A percentile compares a stretch with the other conserved stretches of the same genome.
Evolutionary conservation across 2,329 filamentous ascomycete genomes (phyloP).

Genomic region (Chrysoporthe deuterocubensis): DNA sequence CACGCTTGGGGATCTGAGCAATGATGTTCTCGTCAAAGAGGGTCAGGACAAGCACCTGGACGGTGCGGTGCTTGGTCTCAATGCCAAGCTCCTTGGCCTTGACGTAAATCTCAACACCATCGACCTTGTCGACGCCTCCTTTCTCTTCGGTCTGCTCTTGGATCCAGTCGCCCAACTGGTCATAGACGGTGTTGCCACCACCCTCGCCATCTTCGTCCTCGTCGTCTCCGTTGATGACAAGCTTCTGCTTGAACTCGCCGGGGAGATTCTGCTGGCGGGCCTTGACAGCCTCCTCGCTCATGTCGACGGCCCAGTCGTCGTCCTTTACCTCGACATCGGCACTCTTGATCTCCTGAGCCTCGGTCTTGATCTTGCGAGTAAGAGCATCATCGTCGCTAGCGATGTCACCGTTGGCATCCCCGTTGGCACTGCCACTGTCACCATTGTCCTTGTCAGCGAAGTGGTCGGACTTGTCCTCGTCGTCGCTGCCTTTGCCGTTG

Average conservation of each 20-base stretch:
- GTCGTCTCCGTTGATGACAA: conserved; percentile 77
- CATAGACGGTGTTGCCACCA: conserved; percentile 77
- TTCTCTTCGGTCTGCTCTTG: conserved; percentile 71
- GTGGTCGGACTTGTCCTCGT: conserved; percentile 58
- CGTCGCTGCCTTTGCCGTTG: conserved; percentile 56
- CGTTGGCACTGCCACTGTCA: conserved; percentile 52
- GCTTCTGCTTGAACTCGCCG: conserved; percentile 90
- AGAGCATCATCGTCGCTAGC: conserved; percentile 80
- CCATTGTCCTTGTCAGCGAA: conserved; percentile 53
- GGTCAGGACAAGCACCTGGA: conserved; percentile 89
- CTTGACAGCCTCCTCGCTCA: conserved; percentile 92
- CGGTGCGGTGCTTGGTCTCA: conserved; percentile 90
- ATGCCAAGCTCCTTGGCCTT: conserved; percentile 97
- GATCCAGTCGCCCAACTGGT: conserved; percentile 93
- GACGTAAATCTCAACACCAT: conserved; percentile 89
- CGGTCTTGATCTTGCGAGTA: conserved; percentile 78
- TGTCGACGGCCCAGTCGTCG: conserved; percentile 94
- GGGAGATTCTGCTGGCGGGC: conserved; percentile 92
- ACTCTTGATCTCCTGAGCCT: conserved; percentile 52
- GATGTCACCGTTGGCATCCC: conserved; percentile 64
- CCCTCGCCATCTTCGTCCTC: conserved; percentile 82
- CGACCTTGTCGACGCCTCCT: conserved; percentile 76
- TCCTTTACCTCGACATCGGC: conserved; percentile 67
- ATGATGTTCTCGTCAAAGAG: conserved; percentile 90
- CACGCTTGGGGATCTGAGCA: conserved; percentile 83